phyloP scores from a whole-genome alignment of 305 asterid species.

The Solanum hybrid region DNA sequence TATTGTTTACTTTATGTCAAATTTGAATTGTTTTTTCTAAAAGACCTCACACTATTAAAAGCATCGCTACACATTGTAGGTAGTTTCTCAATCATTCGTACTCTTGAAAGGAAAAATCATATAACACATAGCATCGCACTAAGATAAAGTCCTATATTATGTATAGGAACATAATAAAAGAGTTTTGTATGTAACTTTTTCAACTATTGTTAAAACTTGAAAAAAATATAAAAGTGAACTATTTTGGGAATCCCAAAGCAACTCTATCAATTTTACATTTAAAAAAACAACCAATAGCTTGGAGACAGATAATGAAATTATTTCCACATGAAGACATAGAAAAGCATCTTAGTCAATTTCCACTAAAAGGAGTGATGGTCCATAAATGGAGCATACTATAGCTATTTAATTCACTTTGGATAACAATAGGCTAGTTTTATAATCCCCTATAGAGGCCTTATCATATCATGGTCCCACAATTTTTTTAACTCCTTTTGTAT shows the following conservation, averaged over 20 bases:
- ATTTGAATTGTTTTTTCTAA: background rate
- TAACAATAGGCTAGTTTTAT: background rate
- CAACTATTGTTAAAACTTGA: background rate
- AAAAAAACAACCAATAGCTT: background rate
- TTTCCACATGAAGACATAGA: background rate
- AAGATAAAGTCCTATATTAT: background rate
- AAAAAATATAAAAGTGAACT: background rate
- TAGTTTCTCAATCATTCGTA: background rate
- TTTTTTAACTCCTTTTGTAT: background rate
- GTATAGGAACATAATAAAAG: background rate
- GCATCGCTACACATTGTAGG: background rate
- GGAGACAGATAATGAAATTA: background rate
- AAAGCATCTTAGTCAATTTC: background rate
- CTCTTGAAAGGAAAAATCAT: background rate
- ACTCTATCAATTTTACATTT: background rate
- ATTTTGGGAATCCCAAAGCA: background rate
- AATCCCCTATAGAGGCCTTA: background rate
- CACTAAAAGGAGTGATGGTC: background rate
- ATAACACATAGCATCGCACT: background rate
- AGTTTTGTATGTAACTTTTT: background rate
- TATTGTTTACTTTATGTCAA: background rate
- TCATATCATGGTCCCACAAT: background rate
- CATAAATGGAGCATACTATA: background rate
- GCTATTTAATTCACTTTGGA: background rate
- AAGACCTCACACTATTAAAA: background rate